phyloP scores from a whole-genome alignment of 2,329 filamentous ascomycete genomes.

The Beauveria asiatica region DNA sequence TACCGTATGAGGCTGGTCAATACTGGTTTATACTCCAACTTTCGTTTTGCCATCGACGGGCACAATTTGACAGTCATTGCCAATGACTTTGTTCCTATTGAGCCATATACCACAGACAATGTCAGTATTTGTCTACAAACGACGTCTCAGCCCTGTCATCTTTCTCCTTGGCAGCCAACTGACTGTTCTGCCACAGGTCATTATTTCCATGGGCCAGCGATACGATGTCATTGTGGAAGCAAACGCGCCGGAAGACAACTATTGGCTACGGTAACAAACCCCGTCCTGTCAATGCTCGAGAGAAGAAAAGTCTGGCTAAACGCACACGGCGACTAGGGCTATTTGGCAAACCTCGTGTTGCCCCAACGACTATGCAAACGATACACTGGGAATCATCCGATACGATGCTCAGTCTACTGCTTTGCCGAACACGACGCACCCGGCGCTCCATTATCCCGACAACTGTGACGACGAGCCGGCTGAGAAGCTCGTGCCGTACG shows the following conservation, averaged over 20 bases:
- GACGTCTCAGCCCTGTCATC: background rate
- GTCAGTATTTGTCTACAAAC: slow-evolving; percentile 25
- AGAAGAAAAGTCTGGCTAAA: background rate
- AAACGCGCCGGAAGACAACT: slow-evolving; percentile 13
- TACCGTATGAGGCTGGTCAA: slow-evolving; percentile 43
- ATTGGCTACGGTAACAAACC: background rate
- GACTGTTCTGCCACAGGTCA: background rate
- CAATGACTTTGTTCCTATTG: slow-evolving; percentile 47
- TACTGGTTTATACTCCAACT: slow-evolving; percentile 31
- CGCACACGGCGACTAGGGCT: background rate
- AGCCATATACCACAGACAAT: slow-evolving; percentile 41
- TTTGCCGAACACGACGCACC: background rate
- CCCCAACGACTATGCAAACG: background rate
- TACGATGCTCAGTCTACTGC: background rate
- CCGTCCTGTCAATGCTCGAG: background rate
- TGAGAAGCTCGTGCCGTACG: background rate
- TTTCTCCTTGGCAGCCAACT: background rate
- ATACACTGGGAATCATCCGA: background rate
- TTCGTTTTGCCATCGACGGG: slow-evolving; percentile 45
- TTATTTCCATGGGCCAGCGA: slow-evolving; percentile 39
- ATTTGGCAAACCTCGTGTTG: background rate
- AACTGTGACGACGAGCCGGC: background rate
- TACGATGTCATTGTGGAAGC: slow-evolving; percentile 29
- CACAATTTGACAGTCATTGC: slow-evolving; percentile 51
- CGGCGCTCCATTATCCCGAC: background rate